Evolutionary conservation across 441 rosid species (phyloP), one percentile per base, ranked within the genome.

Genomic region (Jatropha multifida): DNA sequence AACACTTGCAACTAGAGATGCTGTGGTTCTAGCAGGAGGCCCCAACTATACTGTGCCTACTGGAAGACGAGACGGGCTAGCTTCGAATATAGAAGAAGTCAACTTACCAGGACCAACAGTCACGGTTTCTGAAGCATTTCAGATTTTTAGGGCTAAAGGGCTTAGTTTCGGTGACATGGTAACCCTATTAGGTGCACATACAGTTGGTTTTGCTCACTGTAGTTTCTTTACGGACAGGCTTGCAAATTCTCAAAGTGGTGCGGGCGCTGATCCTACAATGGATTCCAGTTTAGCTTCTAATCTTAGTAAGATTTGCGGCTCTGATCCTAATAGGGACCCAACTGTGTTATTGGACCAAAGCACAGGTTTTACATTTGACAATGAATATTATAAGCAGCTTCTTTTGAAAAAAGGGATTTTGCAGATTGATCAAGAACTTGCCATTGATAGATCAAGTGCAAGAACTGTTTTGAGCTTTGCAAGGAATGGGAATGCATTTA

Each of bases 161-260:
- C 37, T 90, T 63, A 83, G 81, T 14, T 44, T 85, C 0, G 74
- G 72, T n/a, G 93, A 92, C 4, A 91, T 90, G 85, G 88, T 86
- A 13, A 81, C 88, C 72, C 93, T 92, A 48, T 65, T 92, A 65
- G 97, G 97, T 32, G 93, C 85, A 32, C 97, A 92, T 79, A 87
- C 94, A 0, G 84, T 90, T 67, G 94, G 93, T 56, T 67, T 77
- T 15, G 88, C 86, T 38, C 93, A 92, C 18, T 92, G 97, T 74
- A 81, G 83, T 77, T 83, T 86, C 41, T 92, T 92, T 61, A 32
- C 59, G 10, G 90, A 88, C 74, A 79, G 97, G 2, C 63, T 89
- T 65, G 79, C 84, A 1, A 75, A 79, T 27, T 88, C 2, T 32
- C 32, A 32, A 32, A 2, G 32, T 32, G 32, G 32, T 32, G 32